Evolutionary conservation across 2,329 filamentous ascomycete species (phyloP).

Genomic region (Beauveria caledonica): DNA sequence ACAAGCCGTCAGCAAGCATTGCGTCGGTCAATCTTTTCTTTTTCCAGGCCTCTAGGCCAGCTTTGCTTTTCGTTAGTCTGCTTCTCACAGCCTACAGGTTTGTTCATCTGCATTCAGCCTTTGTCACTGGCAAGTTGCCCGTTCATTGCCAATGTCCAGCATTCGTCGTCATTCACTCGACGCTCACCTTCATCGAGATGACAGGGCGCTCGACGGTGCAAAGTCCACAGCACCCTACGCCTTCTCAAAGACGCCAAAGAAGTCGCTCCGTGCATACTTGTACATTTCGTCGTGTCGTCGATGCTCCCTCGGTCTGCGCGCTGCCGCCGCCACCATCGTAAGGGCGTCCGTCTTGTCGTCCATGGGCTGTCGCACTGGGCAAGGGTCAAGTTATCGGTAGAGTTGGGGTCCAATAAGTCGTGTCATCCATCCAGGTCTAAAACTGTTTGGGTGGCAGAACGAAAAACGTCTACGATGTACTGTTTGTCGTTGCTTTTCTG

Average conservation of each 20-base stretch:
- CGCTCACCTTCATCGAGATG: conserved; percentile 33
- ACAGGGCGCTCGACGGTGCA: too few relatives aligned
- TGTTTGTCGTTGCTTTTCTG: not conserved
- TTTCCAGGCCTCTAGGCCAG: too few relatives aligned
- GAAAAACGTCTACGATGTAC: not conserved
- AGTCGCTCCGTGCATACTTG: conserved; percentile 15
- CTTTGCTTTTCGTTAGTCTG: too few relatives aligned
- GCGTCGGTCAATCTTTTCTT: too few relatives aligned
- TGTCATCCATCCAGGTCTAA: not conserved
- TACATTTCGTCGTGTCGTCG: not conserved
- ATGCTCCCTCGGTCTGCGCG: not conserved
- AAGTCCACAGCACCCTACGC: too few relatives aligned
- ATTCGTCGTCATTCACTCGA: too few relatives aligned
- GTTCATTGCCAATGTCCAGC: too few relatives aligned
- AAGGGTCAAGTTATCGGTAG: not conserved
- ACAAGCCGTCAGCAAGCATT: too few relatives aligned
- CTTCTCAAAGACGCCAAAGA: conserved; percentile 37
- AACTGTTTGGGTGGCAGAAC: not conserved
- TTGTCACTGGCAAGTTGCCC: too few relatives aligned
- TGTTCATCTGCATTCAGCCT: too few relatives aligned
- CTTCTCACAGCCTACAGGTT: too few relatives aligned
- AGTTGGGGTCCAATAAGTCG: not conserved
- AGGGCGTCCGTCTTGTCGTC: not conserved
- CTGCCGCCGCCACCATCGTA: not conserved
- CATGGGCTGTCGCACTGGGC: not conserved